These are phyloP conservation scores for Pinus taeda DNA, from an alignment of 75 land plant species.

Conservation along the genomic window DNA sequence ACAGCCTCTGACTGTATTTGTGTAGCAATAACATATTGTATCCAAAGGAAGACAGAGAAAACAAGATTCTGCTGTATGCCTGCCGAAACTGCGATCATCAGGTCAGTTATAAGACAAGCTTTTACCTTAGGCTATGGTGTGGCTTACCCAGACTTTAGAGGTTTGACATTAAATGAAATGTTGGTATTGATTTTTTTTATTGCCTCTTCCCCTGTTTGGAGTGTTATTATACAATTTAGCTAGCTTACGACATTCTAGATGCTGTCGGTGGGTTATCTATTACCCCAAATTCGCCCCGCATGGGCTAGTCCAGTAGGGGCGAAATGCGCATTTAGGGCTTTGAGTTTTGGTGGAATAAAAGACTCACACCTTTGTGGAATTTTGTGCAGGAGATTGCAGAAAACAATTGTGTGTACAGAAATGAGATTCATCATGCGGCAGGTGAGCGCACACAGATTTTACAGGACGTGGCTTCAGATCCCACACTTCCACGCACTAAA, in stretches of 20 bases:
- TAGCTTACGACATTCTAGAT: too few species aligned
- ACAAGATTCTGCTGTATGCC: conserved; percentile 77
- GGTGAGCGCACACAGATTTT: conserved; percentile 83
- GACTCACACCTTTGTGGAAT: background rate
- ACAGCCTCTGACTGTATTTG: background rate
- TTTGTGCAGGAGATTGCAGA: conserved; percentile 77
- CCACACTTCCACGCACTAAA: conserved; percentile 66
- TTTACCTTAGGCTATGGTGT: too few species aligned
- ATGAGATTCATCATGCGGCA: conserved; percentile 78
- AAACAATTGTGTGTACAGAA: conserved; percentile 83
- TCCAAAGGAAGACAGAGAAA: conserved; percentile 83
- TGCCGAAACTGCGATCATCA: conserved; percentile 96
- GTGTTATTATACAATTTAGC: too few species aligned
- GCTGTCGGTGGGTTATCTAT: too few species aligned
- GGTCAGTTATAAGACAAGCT: conserved; percentile 27
- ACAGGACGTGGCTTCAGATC: conserved; percentile 78
- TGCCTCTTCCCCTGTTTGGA: too few species aligned
- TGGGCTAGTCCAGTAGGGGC: too few species aligned
- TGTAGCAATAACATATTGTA: conserved; percentile 89
- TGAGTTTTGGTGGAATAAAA: too few species aligned
- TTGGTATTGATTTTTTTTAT: too few species aligned
- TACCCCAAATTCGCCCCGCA: too few species aligned
- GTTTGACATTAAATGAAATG: too few species aligned
- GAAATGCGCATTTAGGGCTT: too few species aligned
- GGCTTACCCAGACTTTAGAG: too few species aligned